Percentiles rank a stretch among this genome's conserved stretches.
Conservation (phyloP, 2,329 filamentous ascomycete species). For the Monilinia vaccinii-corymbosi region DNA sequence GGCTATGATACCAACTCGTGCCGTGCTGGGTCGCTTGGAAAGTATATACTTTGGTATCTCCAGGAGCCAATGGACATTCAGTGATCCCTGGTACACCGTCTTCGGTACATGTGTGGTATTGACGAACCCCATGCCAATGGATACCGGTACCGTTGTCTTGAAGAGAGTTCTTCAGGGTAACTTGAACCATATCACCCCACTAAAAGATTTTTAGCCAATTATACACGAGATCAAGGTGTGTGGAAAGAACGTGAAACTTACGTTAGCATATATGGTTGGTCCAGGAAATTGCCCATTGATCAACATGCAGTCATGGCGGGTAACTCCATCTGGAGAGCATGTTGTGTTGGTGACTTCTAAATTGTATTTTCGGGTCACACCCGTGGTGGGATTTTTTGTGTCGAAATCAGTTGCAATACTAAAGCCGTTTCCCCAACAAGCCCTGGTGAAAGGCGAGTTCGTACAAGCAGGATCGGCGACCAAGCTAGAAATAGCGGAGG, state of each 20-base stretch:
- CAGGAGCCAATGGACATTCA: conserved; percentile 36
- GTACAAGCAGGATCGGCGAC: conserved; percentile 19
- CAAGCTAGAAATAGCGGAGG: conserved; percentile 5
- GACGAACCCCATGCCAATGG: conserved; percentile 42
- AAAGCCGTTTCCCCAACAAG: conserved; percentile 28
- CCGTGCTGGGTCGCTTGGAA: conserved; percentile 15
- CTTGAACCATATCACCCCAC: conserved; percentile 24
- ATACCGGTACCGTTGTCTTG: conserved; percentile 30
- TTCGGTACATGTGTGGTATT: conserved; percentile 32
- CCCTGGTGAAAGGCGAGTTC: conserved; percentile 26
- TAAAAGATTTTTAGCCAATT: conserved; percentile 3
- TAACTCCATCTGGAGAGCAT: conserved; percentile 33
- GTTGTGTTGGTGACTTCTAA: conserved; percentile 21
- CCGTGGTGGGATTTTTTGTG: conserved; percentile 27
- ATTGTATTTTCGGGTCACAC: conserved; percentile 27
- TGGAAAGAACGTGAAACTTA: background rate
- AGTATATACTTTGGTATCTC: conserved; percentile 32
- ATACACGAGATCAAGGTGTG: background rate
- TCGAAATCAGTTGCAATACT: conserved; percentile 28
- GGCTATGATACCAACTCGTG: conserved; percentile 41
- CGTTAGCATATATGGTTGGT: conserved; percentile 23
- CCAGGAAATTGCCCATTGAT: conserved; percentile 28
- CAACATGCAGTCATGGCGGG: conserved; percentile 40
- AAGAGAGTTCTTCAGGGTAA: conserved; percentile 24
- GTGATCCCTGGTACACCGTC: conserved; percentile 34